phyloP scores from a whole-genome alignment of 108 stramenopile species.

The Conticribra guillardii region DNA sequence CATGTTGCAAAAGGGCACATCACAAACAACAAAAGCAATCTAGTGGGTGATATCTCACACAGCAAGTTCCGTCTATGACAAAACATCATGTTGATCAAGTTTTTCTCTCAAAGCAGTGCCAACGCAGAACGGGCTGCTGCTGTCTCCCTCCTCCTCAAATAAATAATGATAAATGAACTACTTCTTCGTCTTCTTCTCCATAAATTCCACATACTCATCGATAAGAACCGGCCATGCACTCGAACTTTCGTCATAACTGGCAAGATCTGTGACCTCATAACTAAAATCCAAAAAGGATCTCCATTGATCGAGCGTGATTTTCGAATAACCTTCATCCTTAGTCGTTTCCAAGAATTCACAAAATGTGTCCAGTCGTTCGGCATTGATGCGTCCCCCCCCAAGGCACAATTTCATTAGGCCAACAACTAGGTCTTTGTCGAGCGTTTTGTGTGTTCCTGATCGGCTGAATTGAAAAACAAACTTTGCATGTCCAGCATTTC shows the following conservation, averaged over 20 bases:
- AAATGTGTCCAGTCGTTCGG: conserved; percentile 67
- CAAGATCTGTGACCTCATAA: conserved; percentile 57
- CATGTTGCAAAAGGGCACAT: no score
- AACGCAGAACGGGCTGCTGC: no score
- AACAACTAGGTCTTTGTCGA: conserved; percentile 89
- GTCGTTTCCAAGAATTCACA: conserved; percentile 64
- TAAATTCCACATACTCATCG: conserved; percentile 83
- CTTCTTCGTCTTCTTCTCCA: conserved; percentile 63
- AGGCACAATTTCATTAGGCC: conserved; percentile 78
- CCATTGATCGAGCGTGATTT: conserved; percentile 91
- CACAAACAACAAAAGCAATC: no score
- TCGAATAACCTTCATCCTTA: conserved; percentile 59
- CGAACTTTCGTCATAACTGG: conserved; percentile 75
- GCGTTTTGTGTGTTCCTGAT: conserved; percentile 89
- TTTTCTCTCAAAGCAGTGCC: no score
- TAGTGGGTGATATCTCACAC: no score
- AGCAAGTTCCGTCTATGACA: no score
- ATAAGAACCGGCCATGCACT: conserved; percentile 89
- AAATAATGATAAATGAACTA: no score
- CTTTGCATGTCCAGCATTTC: not conserved
- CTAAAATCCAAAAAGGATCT: conserved; percentile 87
- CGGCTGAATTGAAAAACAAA: conserved; percentile 92
- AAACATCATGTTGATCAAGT: no score
- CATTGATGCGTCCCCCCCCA: conserved; percentile 38
- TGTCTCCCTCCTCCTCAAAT: no score